Percentiles rank a stretch among this genome's conserved stretches.
These are phyloP conservation scores for Neurospora sp. DNA, from an alignment of 495 filamentous ascomycete genomes.

Conservation along the genomic window DNA sequence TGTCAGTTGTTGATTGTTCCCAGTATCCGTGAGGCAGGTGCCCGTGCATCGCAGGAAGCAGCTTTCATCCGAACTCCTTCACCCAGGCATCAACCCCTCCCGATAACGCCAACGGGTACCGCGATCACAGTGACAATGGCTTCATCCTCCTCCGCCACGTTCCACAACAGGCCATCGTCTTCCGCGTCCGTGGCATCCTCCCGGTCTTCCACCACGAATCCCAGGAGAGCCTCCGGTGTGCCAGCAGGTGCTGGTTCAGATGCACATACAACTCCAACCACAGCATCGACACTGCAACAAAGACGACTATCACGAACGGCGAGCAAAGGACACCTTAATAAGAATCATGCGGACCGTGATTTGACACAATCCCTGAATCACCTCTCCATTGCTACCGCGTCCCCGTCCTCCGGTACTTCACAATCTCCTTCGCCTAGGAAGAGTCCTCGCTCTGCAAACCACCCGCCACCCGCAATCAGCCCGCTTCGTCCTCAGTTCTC, in stretches of 20 bases:
- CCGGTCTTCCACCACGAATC: not conserved
- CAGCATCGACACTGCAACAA: constrained; percentile 7
- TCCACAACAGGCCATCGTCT: not conserved
- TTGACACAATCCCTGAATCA: constrained; percentile 32
- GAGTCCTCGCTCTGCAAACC: constrained; percentile 6
- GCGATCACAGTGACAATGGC: not conserved
- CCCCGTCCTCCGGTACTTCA: constrained; percentile 13
- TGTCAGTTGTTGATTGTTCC: not conserved
- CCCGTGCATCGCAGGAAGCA: not conserved
- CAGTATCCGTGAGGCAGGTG: not conserved
- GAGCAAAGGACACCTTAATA: not conserved
- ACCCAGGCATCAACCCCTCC: not conserved
- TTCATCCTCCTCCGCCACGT: not conserved
- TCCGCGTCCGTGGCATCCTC: not conserved
- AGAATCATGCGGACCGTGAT: constrained; percentile 13
- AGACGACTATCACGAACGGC: not conserved
- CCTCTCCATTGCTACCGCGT: constrained; percentile 27
- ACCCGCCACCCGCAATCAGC: constrained; percentile 14
- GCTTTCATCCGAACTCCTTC: not conserved
- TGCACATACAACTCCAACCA: not conserved
- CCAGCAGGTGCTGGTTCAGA: not conserved
- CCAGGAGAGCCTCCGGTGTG: not conserved
- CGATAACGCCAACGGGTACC: not conserved
- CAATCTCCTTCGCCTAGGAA: constrained; percentile 12
- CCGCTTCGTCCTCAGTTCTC: not conserved